Base-by-base conservation (phyloP, 2,329 filamentous ascomycete genomes). In the Cercospora janseana region DNA sequence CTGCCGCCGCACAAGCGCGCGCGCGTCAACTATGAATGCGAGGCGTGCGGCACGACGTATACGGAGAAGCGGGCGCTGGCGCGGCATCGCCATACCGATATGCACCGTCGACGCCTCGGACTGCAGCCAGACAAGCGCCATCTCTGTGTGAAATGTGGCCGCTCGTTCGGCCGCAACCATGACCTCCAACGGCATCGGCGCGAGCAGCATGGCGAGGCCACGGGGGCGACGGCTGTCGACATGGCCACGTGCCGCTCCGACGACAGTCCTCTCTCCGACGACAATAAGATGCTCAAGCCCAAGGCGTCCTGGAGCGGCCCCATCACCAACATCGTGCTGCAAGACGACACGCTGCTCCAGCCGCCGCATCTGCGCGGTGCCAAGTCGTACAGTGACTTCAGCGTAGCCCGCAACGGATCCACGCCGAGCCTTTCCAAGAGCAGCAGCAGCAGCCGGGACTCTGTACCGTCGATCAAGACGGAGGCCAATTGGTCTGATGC, bases 61-160 rank as follows among this genome's bases (percentile, higher is more conserved):
- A 63, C 61, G 4, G 58, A 61, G 49, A 62, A 61, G 44, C 53
- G 61, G 18, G 60, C 61, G 0, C 49, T 62, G 16, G 60, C 60
- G 7, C 54, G 61, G 23, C 61, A 63, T 44, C 54, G 56, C 31
- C 59, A 63, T 34, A 59, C 59, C 12, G 59, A 61, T 16, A 56
- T 54, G 34, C 61, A 63, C 44, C 57, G 57, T 1, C 52, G 54
- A 38, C 57, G 57, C 38, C 45, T 59, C 2, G 60, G 60, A 2
- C 51, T 61, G 12, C 57, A 58, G 26, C 57, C 55, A 6, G 51
- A 59, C 23, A 58, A 55, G 41, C 60, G 60, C 49, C 54, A 60
- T 49, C 42, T 52, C 2, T 63, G 61, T 27, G 41, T 46, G 4
- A 48, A 56, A 10, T 63, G 61, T 34, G 52, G 54, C 21, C 57